Conservation (phyloP, 2,329 filamentous ascomycete species). For the Pestalotiopsis sp. region DNA sequence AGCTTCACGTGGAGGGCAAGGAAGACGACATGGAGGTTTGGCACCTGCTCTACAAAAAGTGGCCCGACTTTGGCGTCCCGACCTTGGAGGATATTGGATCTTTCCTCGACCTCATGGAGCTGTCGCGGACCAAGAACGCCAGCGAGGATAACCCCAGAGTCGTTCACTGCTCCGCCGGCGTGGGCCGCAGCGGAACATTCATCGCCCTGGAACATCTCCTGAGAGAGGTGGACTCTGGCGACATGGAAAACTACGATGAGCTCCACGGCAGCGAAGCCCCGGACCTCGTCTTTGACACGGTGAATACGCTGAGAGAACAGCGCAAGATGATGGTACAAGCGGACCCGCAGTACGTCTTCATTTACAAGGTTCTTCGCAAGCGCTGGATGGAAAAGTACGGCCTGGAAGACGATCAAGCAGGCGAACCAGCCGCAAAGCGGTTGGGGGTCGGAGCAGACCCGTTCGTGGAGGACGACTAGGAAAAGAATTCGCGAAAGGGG, state of each 20-base stretch:
- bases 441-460: constrained; percentile 51
- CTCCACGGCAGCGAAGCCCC: constrained; percentile 23
- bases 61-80: constrained; percentile 90
- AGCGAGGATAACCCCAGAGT: constrained; percentile 72
- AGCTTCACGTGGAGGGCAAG: constrained; percentile 53
- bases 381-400: constrained; percentile 70
- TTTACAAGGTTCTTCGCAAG: constrained; percentile 84
- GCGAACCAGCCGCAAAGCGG: constrained; percentile 53
- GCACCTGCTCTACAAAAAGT: constrained; percentile 84
- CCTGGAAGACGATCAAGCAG: constrained; percentile 32
- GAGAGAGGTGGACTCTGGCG: constrained; percentile 76
- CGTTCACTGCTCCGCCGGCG: constrained; percentile 86
- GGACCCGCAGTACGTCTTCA: constrained; percentile 79
- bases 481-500: constrained; percentile 13
- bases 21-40: constrained; percentile 56
- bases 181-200: constrained; percentile 92
- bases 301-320: constrained; percentile 82
- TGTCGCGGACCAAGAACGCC: constrained; percentile 63
- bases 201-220: constrained; percentile 94
- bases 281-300: constrained; percentile 78
- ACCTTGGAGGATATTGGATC: constrained; percentile 66
- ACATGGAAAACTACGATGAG: constrained; percentile 54
- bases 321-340: constrained; percentile 95
- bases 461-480: constrained; percentile 36
- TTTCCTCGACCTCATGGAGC: constrained; percentile 69